Evolutionary conservation across 2,329 filamentous ascomycete genomes (phyloP), one percentile per base, ranked within the genome.

Genomic region (Cytospora mali): DNA sequence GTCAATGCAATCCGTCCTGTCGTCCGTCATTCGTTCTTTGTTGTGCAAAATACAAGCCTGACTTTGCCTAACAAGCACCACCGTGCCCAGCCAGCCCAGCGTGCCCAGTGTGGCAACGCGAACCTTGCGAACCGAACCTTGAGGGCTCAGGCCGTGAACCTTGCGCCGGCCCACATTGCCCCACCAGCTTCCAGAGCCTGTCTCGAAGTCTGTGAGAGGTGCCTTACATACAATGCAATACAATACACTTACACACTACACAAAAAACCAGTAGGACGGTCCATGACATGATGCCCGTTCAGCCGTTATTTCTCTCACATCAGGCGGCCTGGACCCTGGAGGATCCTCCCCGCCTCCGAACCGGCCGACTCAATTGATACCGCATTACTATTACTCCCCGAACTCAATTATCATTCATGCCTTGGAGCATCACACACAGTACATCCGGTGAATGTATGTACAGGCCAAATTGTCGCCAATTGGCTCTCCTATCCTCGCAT

Each of bases 21-120:
- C 57, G 50, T 46, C 57, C 49, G 57, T 25, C 53, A 21, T n/a
- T 53, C 33, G 35, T 54, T 54, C 50, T 33, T 53, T 49, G 14
- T 59, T 33, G 35, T 27, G 57, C 57, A 33, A 60, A 59, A 50
- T 52, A 14, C 48, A 59, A 59, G 48, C 33, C n/a, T n/a, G n/a
- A n/a, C n/a, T n/a, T n/a, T n/a, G n/a, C n/a, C n/a, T n/a, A 39
- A 28, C 27, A 33, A 33, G 31, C 31, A 33, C 31, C 9, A 9
- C 9, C 31, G 11, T 11, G 29, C 29, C 6, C 29, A 33, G 9
- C 9, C 31, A 33, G 48, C 48, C 57, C 13, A 54, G n/a, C 18
- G 57, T 60, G 48, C 48, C 57, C 13, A 54, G n/a, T 11, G 57
- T 60, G 57, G 57, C 57, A 60, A 60, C 51, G 57, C 57, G 53